Evolutionary conservation across 495 filamentous ascomycete species (phyloP).

Genomic region (Lineolata rhizophorae): DNA sequence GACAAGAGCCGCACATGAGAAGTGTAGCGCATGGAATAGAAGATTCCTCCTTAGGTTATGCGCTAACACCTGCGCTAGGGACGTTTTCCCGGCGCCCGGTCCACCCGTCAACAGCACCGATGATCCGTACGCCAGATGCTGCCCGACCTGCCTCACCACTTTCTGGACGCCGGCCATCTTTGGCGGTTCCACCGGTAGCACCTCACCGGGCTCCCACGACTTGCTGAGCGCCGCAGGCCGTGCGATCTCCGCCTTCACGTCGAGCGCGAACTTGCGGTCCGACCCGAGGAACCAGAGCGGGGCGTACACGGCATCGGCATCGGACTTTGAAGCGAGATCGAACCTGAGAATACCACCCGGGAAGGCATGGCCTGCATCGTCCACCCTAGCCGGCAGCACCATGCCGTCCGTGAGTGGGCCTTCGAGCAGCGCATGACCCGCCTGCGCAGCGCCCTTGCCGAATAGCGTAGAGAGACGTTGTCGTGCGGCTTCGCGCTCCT

Average conservation of each 20-base stretch:
- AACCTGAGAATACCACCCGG: constrained; percentile 61
- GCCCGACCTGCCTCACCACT: constrained; percentile 43
- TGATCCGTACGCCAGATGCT: constrained; percentile 58
- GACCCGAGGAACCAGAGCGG: constrained; percentile 52
- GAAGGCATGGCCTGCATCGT: constrained; percentile 24
- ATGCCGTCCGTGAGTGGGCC: constrained; percentile 82
- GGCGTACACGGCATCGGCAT: constrained; percentile 18
- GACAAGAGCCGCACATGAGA: constrained; percentile 61
- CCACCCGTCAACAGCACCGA: constrained; percentile 78
- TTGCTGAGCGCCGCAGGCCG: constrained; percentile 7
- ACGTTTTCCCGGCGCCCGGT: constrained; percentile 74
- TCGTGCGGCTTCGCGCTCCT: constrained; percentile 44
- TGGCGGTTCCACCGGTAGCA: constrained; percentile 28
- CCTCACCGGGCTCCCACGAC: constrained; percentile 22
- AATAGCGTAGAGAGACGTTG: constrained; percentile 33
- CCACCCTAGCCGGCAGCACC: constrained; percentile 27
- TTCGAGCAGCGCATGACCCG: constrained; percentile 41
- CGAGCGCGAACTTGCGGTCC: constrained; percentile 46
- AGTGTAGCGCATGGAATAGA: constrained; percentile 59
- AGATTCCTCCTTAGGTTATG: constrained; percentile 39
- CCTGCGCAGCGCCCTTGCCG: constrained; percentile 25
- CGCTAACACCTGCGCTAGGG: constrained; percentile 42
- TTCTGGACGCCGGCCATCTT: constrained; percentile 70
- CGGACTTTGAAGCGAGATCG: constrained; percentile 25
- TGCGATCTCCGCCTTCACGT: constrained; percentile 45